These are phyloP conservation scores for Penicillium sp. DNA, from an alignment of 2,329 filamentous ascomycete species.

Conservation along the genomic window DNA sequence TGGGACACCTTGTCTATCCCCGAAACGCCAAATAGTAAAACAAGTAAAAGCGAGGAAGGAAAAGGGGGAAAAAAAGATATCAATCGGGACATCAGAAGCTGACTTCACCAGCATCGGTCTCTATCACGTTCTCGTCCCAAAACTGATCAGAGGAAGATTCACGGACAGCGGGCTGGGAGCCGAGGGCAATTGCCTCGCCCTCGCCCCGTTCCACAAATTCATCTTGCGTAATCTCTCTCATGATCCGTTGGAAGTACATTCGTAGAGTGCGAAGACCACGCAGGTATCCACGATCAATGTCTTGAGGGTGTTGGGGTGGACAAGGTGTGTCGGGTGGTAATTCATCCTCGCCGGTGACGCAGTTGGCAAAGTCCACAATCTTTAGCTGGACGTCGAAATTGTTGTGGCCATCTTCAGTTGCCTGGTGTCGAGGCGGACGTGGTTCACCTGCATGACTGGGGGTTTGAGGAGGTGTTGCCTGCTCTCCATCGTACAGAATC, in stretches of 20 bases:
- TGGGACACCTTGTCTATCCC: constrained; percentile 20
- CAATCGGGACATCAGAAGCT: constrained; percentile 43
- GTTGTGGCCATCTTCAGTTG: constrained; percentile 46
- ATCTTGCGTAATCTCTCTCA: constrained; percentile 70
- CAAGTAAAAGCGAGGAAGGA: constrained; percentile 5
- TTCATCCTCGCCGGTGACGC: constrained; percentile 82
- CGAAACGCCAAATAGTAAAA: constrained; percentile 20
- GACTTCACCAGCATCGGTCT: constrained; percentile 52
- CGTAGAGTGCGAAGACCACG: constrained; percentile 79
- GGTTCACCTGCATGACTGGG: constrained; percentile 34
- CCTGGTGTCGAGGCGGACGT: constrained; percentile 43
- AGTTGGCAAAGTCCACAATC: constrained; percentile 98
- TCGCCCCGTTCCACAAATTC: constrained; percentile 53
- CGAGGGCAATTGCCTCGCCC: constrained; percentile 48
- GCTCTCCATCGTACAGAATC: constrained; percentile 92
- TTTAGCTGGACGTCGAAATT: constrained; percentile 73
- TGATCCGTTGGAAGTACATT: constrained; percentile 85
- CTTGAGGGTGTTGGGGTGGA: constrained; percentile 78
- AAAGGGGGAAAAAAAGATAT: background rate
- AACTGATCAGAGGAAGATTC: constrained; percentile 41
- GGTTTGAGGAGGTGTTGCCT: constrained; percentile 31
- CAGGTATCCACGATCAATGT: constrained; percentile 87
- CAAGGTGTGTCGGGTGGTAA: constrained; percentile 66
- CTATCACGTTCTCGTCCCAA: constrained; percentile 51
- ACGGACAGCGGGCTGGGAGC: constrained; percentile 41